These are phyloP conservation scores for Daedaleopsis sinensis DNA, from an alignment of 768 basidiomycete species.

Conservation along the genomic window DNA sequence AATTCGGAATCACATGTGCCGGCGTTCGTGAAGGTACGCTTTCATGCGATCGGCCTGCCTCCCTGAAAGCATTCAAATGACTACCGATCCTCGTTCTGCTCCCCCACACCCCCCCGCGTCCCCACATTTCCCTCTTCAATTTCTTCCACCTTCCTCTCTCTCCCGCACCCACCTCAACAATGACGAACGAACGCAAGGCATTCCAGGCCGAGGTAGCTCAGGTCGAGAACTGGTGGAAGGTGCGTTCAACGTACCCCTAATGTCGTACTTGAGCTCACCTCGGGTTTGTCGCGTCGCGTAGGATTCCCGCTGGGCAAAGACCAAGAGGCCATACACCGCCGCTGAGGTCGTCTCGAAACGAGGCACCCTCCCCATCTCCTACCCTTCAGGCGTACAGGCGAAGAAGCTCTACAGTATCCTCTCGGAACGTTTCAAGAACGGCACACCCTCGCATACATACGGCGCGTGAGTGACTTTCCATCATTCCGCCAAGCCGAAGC, in stretches of 20 bases:
- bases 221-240: constrained; percentile 94
- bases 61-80: constrained; percentile 15
- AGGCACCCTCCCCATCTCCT: constrained; percentile 82
- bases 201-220: constrained; percentile 84
- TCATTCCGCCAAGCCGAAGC: background rate
- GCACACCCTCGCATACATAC: constrained; percentile 92
- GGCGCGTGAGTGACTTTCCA: constrained; percentile 77
- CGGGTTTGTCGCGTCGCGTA: constrained; percentile 34
- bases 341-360: constrained; percentile 93
- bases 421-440: constrained; percentile 71
- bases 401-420: constrained; percentile 87
- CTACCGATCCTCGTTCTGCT: constrained; percentile 9
- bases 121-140: constrained; percentile 8
- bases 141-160: constrained; percentile 11
- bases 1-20: constrained; percentile 20
- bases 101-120: constrained; percentile 22
- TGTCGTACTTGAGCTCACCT: background rate
- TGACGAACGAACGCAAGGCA: constrained; percentile 66
- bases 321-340: constrained; percentile 91
- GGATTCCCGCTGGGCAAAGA: constrained; percentile 85
- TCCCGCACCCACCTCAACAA: constrained; percentile 29
- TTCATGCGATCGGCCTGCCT: constrained; percentile 23
- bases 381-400: constrained; percentile 82
- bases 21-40: constrained; percentile 1
- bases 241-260: constrained; percentile 34